These are phyloP conservation scores for Boletus semigastroideus DNA, from an alignment of 1,284 basidiomycete species.

Conservation along the genomic window DNA sequence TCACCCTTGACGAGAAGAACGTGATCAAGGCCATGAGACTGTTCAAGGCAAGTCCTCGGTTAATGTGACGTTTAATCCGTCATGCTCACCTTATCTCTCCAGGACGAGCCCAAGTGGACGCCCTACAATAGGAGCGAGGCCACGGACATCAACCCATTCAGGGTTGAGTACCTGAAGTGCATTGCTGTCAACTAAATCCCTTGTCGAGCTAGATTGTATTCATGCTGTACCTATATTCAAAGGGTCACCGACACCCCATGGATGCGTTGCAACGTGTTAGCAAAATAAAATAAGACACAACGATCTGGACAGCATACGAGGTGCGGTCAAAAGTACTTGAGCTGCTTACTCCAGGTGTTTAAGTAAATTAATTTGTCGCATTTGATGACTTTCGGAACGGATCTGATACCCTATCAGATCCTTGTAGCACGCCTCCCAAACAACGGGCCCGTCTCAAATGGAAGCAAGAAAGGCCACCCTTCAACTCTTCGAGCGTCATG, in stretches of 20 bases:
- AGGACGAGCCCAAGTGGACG: constrained; percentile 89
- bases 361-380: too few species aligned
- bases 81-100: constrained; percentile 5
- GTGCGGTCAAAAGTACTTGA: neutral
- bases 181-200: constrained; percentile 35
- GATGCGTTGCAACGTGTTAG: too few species aligned
- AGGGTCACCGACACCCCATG: neutral
- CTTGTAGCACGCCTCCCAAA: too few species aligned
- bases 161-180: constrained; percentile 59
- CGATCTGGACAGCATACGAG: too few species aligned
- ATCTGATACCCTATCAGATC: neutral
- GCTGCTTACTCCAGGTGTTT: neutral
- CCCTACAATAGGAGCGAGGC: constrained; percentile 34
- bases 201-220: neutral
- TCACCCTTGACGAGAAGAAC: constrained; percentile 75
- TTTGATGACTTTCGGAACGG: neutral
- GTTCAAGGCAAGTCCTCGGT: constrained; percentile 58
- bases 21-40: constrained; percentile 71
- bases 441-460: too few species aligned
- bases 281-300: neutral
- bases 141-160: constrained; percentile 64
- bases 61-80: neutral
- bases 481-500: too few species aligned
- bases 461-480: too few species aligned
- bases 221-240: neutral